phyloP scores from a whole-genome alignment of 2,329 filamentous ascomycete genomes.

The Fusarium guadeloupense region DNA sequence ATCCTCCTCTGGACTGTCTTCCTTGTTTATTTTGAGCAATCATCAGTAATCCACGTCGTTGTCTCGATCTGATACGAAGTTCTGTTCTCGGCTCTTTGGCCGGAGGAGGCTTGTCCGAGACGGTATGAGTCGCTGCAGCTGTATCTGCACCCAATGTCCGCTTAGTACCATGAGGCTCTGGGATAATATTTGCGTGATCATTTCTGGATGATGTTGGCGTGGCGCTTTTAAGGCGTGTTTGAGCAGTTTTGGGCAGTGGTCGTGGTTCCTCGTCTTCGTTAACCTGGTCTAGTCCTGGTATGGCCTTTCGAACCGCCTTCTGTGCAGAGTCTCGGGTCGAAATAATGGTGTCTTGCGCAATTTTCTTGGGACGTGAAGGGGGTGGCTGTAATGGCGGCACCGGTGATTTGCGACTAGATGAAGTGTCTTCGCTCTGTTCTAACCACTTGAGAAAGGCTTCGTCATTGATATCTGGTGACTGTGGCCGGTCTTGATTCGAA shows the following conservation, averaged over 20 bases:
- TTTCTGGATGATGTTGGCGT: neutral
- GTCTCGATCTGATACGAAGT: slow-evolving; percentile 57
- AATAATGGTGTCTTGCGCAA: neutral
- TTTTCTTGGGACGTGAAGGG: neutral
- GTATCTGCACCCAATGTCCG: slow-evolving; percentile 4
- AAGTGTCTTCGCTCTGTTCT: slow-evolving; percentile 4
- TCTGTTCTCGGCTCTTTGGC: slow-evolving; percentile 52
- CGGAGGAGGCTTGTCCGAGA: neutral
- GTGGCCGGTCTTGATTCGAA: neutral
- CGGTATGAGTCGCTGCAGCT: neutral
- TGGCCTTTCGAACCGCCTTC: neutral
- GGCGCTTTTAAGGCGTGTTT: neutral
- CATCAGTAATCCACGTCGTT: slow-evolving; percentile 60
- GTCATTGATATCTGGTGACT: neutral
- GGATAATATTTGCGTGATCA: neutral
- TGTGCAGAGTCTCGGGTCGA: neutral
- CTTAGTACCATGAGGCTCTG: slow-evolving; percentile 5
- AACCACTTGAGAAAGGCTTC: slow-evolving; percentile 29
- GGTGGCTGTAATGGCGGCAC: neutral
- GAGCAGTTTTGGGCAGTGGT: neutral
- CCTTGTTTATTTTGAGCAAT: slow-evolving; percentile 49
- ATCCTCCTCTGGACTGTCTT: neutral
- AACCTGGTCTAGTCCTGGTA: neutral
- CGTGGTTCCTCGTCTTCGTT: neutral
- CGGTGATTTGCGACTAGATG: neutral